Conservation (phyloP, 169 alveolate genomes). For the Cystoisospora suis region DNA sequence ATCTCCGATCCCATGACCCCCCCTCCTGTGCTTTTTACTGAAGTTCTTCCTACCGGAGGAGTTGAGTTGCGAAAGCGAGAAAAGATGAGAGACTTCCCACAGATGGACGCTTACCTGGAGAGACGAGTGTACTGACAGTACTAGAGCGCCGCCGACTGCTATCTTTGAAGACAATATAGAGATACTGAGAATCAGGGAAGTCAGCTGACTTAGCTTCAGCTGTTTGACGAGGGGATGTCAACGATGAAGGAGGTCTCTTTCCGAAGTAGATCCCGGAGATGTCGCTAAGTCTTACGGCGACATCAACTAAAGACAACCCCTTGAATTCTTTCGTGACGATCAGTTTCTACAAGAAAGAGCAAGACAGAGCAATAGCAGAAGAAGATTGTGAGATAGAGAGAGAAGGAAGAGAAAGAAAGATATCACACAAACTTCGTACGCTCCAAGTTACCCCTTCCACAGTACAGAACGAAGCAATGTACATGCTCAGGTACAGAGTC, state of each 20-base stretch:
- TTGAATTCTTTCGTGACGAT: constrained; percentile 9
- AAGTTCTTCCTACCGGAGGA: no score
- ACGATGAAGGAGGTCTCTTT: neutral
- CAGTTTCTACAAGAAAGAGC: neutral
- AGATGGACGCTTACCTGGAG: no score
- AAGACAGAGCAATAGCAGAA: neutral
- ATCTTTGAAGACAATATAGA: constrained; percentile 13
- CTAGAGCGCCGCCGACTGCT: constrained; percentile 1
- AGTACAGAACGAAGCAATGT: no score
- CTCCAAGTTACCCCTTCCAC: no score
- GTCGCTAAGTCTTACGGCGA: neutral
- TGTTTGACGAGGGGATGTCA: neutral
- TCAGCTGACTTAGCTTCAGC: neutral
- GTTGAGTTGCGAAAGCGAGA: no score
- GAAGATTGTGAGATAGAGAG: neutral
- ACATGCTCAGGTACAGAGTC: no score
- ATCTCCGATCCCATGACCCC: no score
- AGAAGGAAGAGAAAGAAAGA: neutral
- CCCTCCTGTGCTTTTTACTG: no score
- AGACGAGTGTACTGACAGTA: no score
- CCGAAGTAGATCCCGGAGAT: neutral
- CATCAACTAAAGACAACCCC: neutral
- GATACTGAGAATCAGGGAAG: neutral
- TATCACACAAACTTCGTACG: no score
- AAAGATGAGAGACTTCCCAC: no score